Base-by-base conservation (phyloP, 225 moss, liverwort and hornwort genomes). In the Straminergon stramineum region DNA sequence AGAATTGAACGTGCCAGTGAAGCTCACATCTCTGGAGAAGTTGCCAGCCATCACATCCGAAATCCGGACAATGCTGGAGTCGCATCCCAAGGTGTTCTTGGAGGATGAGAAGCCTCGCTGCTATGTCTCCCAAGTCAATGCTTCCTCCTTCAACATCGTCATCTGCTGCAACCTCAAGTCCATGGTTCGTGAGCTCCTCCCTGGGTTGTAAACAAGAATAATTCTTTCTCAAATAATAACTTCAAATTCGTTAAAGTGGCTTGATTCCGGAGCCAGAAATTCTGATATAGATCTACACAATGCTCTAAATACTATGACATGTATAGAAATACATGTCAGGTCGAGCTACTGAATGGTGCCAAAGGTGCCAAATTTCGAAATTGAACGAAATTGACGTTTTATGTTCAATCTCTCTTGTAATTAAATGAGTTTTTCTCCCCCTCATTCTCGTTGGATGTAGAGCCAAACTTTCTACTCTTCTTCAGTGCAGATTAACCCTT, bases 81-180 rank as follows among this genome's bases (percentile, higher is more conserved):
- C 90, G 48, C 94, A 95, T 85, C 89, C 96, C 65, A 92, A 94
- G 66, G 96, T 97, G 41, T 90, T 84, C 55, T 51, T 94, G 89
- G 95, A 91, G 39, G 95, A 95, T 86, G 97, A 97, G 89, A 94
- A 93, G 74, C 96, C 97, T 61, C 90, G 91, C 20, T 99, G 99
- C 86, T 84, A 93, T 89, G 90, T 97, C 77, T 87, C 97, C 22
- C 95, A 96, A 73, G 96, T 97, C 82, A 93, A 95, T 41, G 86
- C 95, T 17, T 63, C 90, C 60, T 95, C 95, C 41, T 91, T 97
- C 87, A 96, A 94, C 79, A 83, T 99, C 48, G 87, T 90, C 55
- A 82, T 99, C 79, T 86, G 87, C 70, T 97, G 99, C 93, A 96
- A 96, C 82, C 86, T 99, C 26, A 95, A 95, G 90, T 85, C 96